phyloP scores from a whole-genome alignment of 768 basidiomycete genomes.

The Calvatia gigantea region DNA sequence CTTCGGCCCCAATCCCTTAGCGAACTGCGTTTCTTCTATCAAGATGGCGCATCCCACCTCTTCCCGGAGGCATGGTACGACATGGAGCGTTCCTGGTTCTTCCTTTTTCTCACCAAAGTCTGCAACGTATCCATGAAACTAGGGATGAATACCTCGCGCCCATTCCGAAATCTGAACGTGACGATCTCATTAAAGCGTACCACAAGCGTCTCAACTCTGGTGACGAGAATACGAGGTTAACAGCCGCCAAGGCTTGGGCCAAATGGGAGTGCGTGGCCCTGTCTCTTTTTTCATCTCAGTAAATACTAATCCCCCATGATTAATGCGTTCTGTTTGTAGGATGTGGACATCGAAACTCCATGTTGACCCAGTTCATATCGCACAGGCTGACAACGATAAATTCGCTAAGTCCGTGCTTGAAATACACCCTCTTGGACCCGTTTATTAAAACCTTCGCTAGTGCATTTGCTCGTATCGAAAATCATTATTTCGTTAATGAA shows the following conservation, averaged over 20 bases:
- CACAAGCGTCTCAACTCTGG: conserved; percentile 71
- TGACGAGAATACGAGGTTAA: conserved; percentile 61
- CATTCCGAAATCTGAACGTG: conserved; percentile 77
- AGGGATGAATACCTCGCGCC: conserved; percentile 84
- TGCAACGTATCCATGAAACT: neutral
- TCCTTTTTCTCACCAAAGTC: neutral
- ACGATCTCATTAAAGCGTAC: conserved; percentile 82
- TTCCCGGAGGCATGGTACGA: conserved; percentile 86
- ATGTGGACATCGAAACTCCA: conserved; percentile 79
- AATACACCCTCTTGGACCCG: conserved; percentile 5
- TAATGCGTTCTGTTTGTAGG: conserved; percentile 36
- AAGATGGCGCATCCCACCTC: conserved; percentile 75
- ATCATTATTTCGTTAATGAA: conserved; percentile 86
- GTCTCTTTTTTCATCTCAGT: neutral
- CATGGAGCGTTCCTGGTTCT: neutral
- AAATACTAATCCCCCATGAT: neutral
- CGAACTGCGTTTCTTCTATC: conserved; percentile 92
- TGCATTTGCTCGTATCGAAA: conserved; percentile 85
- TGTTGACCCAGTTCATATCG: conserved; percentile 66
- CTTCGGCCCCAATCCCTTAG: conserved; percentile 22
- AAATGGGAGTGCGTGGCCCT: conserved; percentile 77
- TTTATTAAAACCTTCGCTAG: conserved; percentile 32
- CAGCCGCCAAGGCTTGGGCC: conserved; percentile 82
- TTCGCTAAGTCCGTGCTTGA: conserved; percentile 63
- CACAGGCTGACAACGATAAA: conserved; percentile 64